phyloP scores from a whole-genome alignment of 805 yeast genomes.

The Nematodospora valgi region DNA sequence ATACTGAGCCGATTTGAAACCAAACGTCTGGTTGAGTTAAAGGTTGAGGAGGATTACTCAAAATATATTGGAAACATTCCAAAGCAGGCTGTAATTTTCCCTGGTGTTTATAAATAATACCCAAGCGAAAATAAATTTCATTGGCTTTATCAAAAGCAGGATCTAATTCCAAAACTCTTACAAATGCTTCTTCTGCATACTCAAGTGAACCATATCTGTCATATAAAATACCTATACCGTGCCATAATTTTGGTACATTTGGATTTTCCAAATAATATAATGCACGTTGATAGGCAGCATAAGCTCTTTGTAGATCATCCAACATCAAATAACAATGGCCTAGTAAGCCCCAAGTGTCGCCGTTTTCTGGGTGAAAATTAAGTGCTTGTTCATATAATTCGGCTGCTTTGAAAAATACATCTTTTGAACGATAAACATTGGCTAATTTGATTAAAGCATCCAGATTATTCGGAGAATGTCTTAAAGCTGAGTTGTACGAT shows the following conservation, averaged over 20 bases:
- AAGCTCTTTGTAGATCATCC: conserved; percentile 93
- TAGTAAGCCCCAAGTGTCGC: conserved; percentile 95
- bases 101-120: conserved; percentile 95
- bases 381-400: conserved; percentile 89
- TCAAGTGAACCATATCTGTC: conserved; percentile 95
- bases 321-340: conserved; percentile 97
- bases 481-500: conserved; percentile 83
- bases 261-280: conserved; percentile 87
- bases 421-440: conserved; percentile 81
- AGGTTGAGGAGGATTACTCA: conserved; percentile 91
- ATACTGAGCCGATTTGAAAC: conserved; percentile 96
- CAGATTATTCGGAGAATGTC: conserved; percentile 82
- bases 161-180: conserved; percentile 91
- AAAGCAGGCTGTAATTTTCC: conserved; percentile 80
- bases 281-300: conserved; percentile 95
- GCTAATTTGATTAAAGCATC: conserved; percentile 85
- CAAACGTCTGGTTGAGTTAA: conserved; percentile 95
- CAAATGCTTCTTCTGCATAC: conserved; percentile 98
- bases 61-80: conserved; percentile 91
- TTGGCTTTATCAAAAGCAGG: conserved; percentile 94
- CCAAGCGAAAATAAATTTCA: conserved; percentile 93
- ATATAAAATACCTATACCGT: conserved; percentile 94
- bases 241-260: conserved; percentile 96
- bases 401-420: conserved; percentile 90
- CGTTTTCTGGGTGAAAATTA: conserved; percentile 77